A percentile compares a stretch with the other conserved stretches of the same genome.
Conservation (phyloP, 345 rosid genomes). For the Corchorus capsularis region DNA sequence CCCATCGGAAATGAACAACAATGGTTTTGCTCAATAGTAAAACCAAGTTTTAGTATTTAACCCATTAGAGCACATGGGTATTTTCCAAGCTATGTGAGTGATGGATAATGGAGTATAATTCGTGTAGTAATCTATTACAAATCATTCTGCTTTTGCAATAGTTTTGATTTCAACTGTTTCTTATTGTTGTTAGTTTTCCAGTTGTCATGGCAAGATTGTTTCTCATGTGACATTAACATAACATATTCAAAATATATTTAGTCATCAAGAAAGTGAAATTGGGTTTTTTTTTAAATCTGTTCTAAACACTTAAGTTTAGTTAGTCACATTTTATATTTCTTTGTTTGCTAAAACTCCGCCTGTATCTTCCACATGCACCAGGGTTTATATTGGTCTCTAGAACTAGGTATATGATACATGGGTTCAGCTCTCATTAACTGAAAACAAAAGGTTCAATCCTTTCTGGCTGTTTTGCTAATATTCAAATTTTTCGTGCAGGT, state of each 20-base stretch:
- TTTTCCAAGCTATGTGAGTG: background rate
- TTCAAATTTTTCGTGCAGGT: slow-evolving; percentile 44
- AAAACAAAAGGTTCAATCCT: background rate
- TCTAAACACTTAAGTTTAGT: no score
- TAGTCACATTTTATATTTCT: background rate
- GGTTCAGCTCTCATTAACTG: background rate
- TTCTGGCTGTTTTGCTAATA: slow-evolving; percentile 16
- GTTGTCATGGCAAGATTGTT: background rate
- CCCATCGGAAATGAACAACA: background rate
- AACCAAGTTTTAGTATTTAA: background rate
- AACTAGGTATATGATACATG: slow-evolving; percentile 45
- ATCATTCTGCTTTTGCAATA: no score
- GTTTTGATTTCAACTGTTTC: no score
- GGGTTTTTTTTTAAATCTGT: no score
- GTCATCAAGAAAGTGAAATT: no score
- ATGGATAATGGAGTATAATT: no score
- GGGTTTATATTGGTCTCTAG: background rate
- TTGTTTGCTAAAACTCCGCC: background rate
- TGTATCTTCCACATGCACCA: background rate
- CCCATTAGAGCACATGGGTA: slow-evolving; percentile 2
- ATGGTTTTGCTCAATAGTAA: background rate
- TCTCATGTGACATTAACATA: background rate
- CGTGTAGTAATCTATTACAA: no score
- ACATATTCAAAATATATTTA: no score
- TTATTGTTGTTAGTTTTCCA: no score